Percentiles rank a stretch among this genome's conserved stretches.
phyloP scores from a whole-genome alignment of 192 early-diverging fungal genomes.

The Podila horticola region DNA sequence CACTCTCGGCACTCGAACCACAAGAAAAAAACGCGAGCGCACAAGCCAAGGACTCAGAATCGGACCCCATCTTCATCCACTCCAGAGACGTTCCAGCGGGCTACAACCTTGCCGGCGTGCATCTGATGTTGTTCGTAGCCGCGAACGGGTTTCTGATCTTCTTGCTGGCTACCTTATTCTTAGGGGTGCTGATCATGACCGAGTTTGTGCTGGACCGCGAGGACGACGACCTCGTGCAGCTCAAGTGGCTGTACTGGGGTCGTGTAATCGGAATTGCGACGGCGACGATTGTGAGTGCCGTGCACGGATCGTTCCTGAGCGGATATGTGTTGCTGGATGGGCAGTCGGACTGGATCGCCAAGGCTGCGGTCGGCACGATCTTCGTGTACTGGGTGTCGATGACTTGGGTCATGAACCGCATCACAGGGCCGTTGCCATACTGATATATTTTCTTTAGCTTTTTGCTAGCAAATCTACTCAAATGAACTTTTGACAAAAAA shows the following conservation, averaged over 20 bases:
- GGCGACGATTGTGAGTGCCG: slow-evolving; percentile 32
- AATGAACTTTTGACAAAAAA: no score
- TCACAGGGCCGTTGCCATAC: slow-evolving; percentile 25
- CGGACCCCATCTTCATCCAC: neutral
- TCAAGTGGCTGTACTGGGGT: slow-evolving; percentile 18
- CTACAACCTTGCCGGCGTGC: slow-evolving; percentile 15
- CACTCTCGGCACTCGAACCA: neutral
- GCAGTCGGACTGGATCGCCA: slow-evolving; percentile 47
- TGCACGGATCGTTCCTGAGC: slow-evolving; percentile 35
- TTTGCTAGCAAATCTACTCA: neutral
- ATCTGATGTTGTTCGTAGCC: slow-evolving; percentile 21
- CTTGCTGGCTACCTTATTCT: slow-evolving; percentile 14
- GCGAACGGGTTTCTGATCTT: slow-evolving; percentile 13
- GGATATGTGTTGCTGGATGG: slow-evolving; percentile 45
- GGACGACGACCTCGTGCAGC: slow-evolving; percentile 20
- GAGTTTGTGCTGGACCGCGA: slow-evolving; percentile 43
- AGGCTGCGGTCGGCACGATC: slow-evolving; percentile 22
- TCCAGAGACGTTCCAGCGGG: neutral
- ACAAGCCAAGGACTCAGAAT: neutral
- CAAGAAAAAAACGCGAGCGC: neutral
- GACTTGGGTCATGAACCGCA: slow-evolving; percentile 19
- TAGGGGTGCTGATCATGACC: slow-evolving; percentile 43
- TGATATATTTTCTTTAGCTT: neutral
- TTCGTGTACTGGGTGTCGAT: slow-evolving; percentile 28
- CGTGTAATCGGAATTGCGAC: slow-evolving; percentile 23